phyloP scores from a whole-genome alignment of 2,329 filamentous ascomycete genomes.

The Neoscytalidium dimidiatum region DNA sequence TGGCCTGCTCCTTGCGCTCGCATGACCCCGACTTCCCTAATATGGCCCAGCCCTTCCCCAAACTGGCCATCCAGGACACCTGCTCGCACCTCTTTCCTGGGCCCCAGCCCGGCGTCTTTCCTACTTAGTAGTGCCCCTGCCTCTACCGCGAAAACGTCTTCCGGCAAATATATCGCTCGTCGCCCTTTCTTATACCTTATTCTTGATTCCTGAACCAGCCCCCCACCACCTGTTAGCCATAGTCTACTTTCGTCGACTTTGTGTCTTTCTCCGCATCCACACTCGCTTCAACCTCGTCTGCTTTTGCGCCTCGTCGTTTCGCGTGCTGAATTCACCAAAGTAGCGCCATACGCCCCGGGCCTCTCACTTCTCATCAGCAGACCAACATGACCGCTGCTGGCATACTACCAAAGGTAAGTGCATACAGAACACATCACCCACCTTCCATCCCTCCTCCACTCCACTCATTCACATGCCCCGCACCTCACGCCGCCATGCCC shows the following conservation, averaged over 20 bases:
- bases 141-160: neutral
- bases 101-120: neutral
- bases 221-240: neutral
- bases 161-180: neutral
- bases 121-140: neutral
- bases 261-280: neutral
- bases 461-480: neutral
- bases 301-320: neutral
- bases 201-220: neutral
- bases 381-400: constrained; percentile 5
- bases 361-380: neutral
- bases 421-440: neutral
- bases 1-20: constrained; percentile 1
- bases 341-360: neutral
- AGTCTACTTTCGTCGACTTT: neutral
- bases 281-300: neutral
- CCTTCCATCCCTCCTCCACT: neutral
- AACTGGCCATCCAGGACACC: no score
- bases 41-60: neutral
- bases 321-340: neutral
- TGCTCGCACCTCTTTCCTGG: neutral
- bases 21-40: constrained; percentile 8
- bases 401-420: neutral
- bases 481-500: neutral
- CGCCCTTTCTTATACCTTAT: neutral